Conservation (phyloP, 164 flowering plant species). For the Annona squamosa region DNA sequence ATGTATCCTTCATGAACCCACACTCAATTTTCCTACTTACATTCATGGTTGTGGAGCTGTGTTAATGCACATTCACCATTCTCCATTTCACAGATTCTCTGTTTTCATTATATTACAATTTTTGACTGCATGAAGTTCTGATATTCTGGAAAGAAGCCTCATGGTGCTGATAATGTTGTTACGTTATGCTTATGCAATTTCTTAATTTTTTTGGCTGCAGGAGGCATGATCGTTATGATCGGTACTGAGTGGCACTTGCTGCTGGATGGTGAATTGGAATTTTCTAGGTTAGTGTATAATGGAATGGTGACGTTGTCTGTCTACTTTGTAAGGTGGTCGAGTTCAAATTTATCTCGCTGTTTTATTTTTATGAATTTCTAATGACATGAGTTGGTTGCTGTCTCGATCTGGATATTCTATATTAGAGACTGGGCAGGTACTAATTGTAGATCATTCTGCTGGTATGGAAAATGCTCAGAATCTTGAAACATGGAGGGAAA, state of each 20-base stretch:
- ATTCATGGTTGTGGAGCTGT: too few species aligned
- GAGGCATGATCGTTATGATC: background rate
- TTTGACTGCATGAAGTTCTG: background rate
- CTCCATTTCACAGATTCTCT: too few species aligned
- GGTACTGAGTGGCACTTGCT: background rate
- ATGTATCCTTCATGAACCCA: too few species aligned
- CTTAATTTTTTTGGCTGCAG: background rate
- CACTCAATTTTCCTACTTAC: too few species aligned
- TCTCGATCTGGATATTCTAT: background rate
- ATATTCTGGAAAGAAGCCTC: too few species aligned
- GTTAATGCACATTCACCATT: too few species aligned
- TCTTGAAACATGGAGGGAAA: background rate
- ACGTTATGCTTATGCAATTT: background rate
- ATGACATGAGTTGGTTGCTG: background rate
- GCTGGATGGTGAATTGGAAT: background rate
- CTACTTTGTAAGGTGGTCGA: background rate
- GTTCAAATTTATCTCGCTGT: background rate
- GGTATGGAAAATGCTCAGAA: background rate
- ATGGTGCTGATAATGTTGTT: background rate
- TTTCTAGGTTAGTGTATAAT: slow-evolving; percentile 1
- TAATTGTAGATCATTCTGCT: background rate
- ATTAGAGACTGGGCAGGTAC: background rate
- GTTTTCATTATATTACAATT: too few species aligned
- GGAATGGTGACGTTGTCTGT: background rate
- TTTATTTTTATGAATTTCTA: background rate